Base-by-base conservation (phyloP, 352 stramenopile species). In the Phytophthora parvispora region DNA sequence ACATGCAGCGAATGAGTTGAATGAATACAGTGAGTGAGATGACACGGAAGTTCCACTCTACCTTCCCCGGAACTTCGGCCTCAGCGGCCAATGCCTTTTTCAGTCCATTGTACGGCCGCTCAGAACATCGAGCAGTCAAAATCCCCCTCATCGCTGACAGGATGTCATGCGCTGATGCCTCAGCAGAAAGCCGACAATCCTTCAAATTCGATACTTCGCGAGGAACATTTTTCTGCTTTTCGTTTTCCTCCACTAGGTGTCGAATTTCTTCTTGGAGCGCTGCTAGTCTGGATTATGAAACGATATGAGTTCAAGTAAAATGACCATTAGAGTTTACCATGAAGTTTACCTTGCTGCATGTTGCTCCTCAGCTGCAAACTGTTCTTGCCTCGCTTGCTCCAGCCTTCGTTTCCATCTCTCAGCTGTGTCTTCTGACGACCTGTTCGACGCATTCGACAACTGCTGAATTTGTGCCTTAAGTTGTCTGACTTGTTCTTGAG, bases 61-160 rank as follows among this genome's bases (percentile, higher is more conserved):
- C 86, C 77, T 93, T 95, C 7, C 86, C 87, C 2, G 87, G 86
- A 4, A 84, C 64, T 51, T 95, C 87, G 9, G 86, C 81, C 2
- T 94, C 80, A 7, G 79, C 73, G 34, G 83, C 86, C 28, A 95
- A 66, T 18, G 87, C 84, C 60, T 95, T 95, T 60, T 94, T 95
- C 38, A 95, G 77, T 0, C 87, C 86, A 38, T 93, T 92, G 57
- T 93, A 95, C 4, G 87, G 87, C 28, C 84, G 60, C 25, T 89
- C 76, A 16, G 84, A 71, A 27, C 81, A 95, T 22, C 87, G 73
- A 51, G 53, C 74, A 8, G 51, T 64, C 22, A 95, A 52, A 60
- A 93, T 93, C 15, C 86, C 79, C 25, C 86, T 88, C 71, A 95
- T 95, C 0, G 75, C 67, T n/a, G 82, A 84, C 0, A 93, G 59